Evolutionary conservation across 768 basidiomycete species (phyloP).

Genomic region (Polyporus arcularius): DNA sequence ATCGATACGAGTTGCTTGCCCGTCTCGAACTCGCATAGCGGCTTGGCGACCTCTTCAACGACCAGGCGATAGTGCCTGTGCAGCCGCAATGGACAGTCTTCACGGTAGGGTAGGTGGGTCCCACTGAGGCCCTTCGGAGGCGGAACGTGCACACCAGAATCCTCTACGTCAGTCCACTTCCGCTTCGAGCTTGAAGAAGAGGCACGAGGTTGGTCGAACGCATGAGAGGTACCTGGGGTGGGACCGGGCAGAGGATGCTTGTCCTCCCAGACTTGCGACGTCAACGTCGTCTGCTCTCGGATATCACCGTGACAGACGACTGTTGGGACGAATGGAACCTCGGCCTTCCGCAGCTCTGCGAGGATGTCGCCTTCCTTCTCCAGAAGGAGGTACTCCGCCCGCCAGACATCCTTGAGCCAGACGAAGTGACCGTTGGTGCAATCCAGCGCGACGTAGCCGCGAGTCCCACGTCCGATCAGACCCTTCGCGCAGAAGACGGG

Average conservation of each 20-base stretch:
- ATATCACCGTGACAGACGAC: constrained; percentile 3
- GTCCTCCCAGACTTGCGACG: not conserved
- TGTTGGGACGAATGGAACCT: not conserved
- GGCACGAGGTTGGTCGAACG: too few species aligned
- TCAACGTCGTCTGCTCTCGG: not conserved
- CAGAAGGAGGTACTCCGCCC: not conserved
- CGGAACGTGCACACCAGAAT: not conserved
- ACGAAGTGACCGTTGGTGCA: not conserved
- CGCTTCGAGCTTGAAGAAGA: not conserved
- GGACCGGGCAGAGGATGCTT: not conserved
- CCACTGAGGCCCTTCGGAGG: not conserved
- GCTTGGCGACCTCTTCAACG: constrained; percentile 1
- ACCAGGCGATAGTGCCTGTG: constrained; percentile 7
- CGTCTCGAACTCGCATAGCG: not conserved
- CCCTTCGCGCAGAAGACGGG: constrained; percentile 1
- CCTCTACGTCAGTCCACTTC: not conserved
- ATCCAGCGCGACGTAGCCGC: constrained; percentile 19
- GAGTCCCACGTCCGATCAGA: constrained; percentile 13
- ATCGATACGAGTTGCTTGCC: not conserved
- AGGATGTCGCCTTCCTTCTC: constrained; percentile 1
- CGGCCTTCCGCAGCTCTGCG: not conserved
- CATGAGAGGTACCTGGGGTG: too few species aligned
- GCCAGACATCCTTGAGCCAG: constrained; percentile 15
- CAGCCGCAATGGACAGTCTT: not conserved
- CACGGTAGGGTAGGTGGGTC: not conserved